A percentile compares a stretch with the other conserved stretches of the same genome.
Evolutionary conservation across 495 filamentous ascomycete species (phyloP).

Genomic region (Hypoxylon lienhwacheense): DNA sequence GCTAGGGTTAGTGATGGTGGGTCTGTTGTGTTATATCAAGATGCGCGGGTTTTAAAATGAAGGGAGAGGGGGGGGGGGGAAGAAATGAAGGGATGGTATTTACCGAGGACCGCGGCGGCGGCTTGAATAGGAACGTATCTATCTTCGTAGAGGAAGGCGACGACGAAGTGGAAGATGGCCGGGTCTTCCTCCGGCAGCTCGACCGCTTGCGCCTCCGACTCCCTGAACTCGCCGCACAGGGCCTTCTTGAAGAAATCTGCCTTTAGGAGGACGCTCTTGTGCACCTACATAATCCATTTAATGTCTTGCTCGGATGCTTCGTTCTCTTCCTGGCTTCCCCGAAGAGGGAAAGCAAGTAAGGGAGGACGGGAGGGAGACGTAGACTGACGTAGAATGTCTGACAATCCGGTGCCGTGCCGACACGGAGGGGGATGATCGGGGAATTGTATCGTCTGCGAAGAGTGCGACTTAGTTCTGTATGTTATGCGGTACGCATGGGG

Average conservation of each 20-base stretch:
- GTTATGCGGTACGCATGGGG: neutral
- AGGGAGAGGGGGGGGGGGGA: too few species aligned
- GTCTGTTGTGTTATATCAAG: too few species aligned
- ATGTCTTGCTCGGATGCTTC: too few species aligned
- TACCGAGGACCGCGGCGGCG: constrained; percentile 42
- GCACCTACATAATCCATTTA: constrained; percentile 44
- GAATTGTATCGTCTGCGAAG: constrained; percentile 45
- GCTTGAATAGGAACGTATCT: constrained; percentile 50
- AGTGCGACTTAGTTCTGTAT: constrained; percentile 15
- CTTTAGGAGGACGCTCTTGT: constrained; percentile 47
- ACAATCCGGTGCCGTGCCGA: constrained; percentile 40
- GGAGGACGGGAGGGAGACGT: neutral
- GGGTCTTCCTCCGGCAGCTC: constrained; percentile 54
- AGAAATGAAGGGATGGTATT: constrained; percentile 1
- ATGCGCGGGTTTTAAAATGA: too few species aligned
- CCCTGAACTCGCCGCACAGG: constrained; percentile 46
- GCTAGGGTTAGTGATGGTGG: too few species aligned
- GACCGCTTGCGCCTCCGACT: constrained; percentile 46
- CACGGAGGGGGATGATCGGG: constrained; percentile 46
- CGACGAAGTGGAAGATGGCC: constrained; percentile 51
- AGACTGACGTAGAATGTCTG: constrained; percentile 48
- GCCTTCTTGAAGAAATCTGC: constrained; percentile 51
- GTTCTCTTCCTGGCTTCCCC: too few species aligned
- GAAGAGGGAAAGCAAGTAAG: too few species aligned
- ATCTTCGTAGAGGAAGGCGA: constrained; percentile 54